A percentile compares a stretch with the other conserved stretches of the same genome.
These are phyloP conservation scores for Borealophlyctis nickersoniae DNA, from an alignment of 192 early-diverging fungal species.

Conservation along the genomic window DNA sequence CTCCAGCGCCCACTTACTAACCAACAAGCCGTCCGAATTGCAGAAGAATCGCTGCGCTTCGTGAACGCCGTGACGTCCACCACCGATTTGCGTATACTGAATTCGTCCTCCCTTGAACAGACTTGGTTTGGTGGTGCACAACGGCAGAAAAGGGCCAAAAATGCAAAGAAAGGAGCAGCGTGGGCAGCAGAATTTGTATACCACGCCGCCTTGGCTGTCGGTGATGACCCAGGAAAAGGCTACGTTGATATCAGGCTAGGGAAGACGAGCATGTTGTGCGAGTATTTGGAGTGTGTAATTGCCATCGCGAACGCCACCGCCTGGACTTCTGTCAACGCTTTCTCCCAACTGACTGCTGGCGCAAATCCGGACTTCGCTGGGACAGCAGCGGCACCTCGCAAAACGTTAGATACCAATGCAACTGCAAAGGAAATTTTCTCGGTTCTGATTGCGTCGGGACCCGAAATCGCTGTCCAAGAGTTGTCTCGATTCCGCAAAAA, in stretches of 20 bases:
- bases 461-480: conserved; percentile 36
- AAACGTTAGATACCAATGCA: conserved; percentile 9
- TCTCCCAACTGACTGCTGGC: background rate
- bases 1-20: conserved; percentile 3
- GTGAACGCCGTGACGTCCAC: conserved; percentile 20
- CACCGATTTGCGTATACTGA: conserved; percentile 34
- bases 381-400: background rate
- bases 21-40: conserved; percentile 11
- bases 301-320: background rate
- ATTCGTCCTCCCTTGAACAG: conserved; percentile 36
- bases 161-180: background rate
- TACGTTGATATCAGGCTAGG: conserved; percentile 8
- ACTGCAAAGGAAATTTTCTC: conserved; percentile 36
- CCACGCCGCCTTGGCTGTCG: conserved; percentile 29
- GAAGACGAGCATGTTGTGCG: conserved; percentile 27
- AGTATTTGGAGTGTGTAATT: conserved; percentile 33
- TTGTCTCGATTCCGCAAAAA: conserved; percentile 43
- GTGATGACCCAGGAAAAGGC: conserved; percentile 18
- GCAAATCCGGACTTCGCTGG: background rate
- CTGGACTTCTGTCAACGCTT: background rate
- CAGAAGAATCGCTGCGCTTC: conserved; percentile 27
- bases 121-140: conserved; percentile 26
- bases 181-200: conserved; percentile 26
- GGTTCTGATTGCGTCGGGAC: conserved; percentile 21
- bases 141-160: conserved; percentile 8